phyloP scores from a whole-genome alignment of 140 eudicot genomes.

The Stevia rebaudiana region DNA sequence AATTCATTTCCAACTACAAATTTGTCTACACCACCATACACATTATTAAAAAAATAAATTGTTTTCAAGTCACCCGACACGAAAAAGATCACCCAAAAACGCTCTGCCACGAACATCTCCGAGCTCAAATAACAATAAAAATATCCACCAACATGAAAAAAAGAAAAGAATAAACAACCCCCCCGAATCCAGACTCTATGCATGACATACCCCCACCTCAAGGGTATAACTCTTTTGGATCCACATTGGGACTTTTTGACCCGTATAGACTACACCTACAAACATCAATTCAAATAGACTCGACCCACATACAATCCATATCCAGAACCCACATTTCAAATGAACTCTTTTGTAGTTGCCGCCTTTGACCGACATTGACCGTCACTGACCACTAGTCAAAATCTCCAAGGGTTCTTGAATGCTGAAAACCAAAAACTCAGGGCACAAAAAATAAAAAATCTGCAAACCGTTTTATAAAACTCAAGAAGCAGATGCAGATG shows the following conservation, averaged over 20 bases:
- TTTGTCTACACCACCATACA: not conserved
- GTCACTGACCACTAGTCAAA: constrained; percentile 1
- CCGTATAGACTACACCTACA: constrained; percentile 36
- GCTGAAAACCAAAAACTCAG: constrained; percentile 18
- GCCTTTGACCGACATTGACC: constrained; percentile 12
- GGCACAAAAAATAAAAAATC: constrained; percentile 24
- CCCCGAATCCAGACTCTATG: constrained; percentile 19
- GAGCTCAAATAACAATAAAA: constrained; percentile 15
- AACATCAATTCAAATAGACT: constrained; percentile 5
- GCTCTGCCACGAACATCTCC: not conserved
- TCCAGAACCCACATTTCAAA: constrained; percentile 23
- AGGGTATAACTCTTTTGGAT: constrained; percentile 21
- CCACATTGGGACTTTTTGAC: constrained; percentile 32
- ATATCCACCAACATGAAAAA: constrained; percentile 17
- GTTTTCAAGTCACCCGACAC: constrained; percentile 10
- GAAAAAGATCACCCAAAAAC: constrained; percentile 1
- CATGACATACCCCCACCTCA: constrained; percentile 29
- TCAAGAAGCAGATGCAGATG: constrained; percentile 24
- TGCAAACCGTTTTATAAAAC: not conserved
- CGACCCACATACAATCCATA: constrained; percentile 24
- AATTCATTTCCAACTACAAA: not conserved
- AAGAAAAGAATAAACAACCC: not conserved
- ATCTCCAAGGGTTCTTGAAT: constrained; percentile 17
- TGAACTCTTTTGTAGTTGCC: not conserved
- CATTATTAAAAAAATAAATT: constrained; percentile 8